Evolutionary conservation across 2,329 filamentous ascomycete species (phyloP).

Genomic region (Beauveria asiatica): DNA sequence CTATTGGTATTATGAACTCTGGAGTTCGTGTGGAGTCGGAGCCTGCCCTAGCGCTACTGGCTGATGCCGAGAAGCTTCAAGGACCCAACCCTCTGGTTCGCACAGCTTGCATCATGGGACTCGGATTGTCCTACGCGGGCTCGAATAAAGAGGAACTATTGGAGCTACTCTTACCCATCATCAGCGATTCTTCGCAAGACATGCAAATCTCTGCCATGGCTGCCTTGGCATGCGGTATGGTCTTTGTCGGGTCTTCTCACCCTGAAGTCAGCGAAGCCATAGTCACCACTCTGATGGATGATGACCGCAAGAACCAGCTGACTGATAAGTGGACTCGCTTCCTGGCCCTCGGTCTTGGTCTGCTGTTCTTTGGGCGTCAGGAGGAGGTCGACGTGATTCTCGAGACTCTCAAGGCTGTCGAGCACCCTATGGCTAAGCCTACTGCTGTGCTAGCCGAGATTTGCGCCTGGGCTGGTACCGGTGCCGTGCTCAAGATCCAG

Average conservation of each 20-base stretch:
- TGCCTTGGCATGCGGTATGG: conserved; percentile 77
- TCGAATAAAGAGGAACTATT: conserved; percentile 87
- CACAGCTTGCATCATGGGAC: conserved; percentile 86
- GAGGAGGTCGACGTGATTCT: conserved; percentile 98
- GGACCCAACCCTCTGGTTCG: conserved; percentile 70
- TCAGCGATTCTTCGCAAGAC: conserved; percentile 72
- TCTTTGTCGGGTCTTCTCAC: conserved; percentile 89
- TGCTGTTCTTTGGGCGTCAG: conserved; percentile 92
- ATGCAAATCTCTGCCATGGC: conserved; percentile 98
- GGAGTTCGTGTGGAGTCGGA: conserved; percentile 86
- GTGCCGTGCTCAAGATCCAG: conserved; percentile 93
- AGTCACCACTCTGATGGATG: conserved; percentile 85
- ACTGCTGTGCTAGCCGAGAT: conserved; percentile 91
- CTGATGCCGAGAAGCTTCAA: conserved; percentile 70
- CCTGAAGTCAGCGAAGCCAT: conserved; percentile 88
- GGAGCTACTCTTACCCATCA: conserved; percentile 76
- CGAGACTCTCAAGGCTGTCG: conserved; percentile 92
- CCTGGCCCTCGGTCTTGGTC: conserved; percentile 83
- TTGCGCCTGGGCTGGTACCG: conserved; percentile 95
- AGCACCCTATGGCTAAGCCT: conserved; percentile 95
- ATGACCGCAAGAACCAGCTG: conserved; percentile 80
- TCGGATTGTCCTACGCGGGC: conserved; percentile 88
- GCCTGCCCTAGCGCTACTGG: conserved; percentile 78
- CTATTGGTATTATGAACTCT: conserved; percentile 91
- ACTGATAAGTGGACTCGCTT: conserved; percentile 99